Evolutionary conservation across 2,329 filamentous ascomycete genomes (phyloP).

Genomic region (Gnomoniopsis sp.): DNA sequence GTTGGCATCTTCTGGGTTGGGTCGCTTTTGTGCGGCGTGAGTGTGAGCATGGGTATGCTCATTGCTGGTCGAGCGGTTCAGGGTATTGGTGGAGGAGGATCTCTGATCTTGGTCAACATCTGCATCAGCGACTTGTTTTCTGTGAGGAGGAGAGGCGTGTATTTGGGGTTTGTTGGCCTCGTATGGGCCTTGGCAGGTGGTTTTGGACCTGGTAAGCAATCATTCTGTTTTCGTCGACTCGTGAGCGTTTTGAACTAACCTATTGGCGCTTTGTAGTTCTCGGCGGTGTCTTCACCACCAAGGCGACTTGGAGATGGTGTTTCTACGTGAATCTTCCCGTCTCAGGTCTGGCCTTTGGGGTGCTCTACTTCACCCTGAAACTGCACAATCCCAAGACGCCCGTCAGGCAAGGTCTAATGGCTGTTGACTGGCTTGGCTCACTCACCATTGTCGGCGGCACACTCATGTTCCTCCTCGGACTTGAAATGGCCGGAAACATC

Average conservation of each 20-base stretch:
- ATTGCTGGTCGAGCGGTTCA: slow-evolving; percentile 47
- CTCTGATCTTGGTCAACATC: slow-evolving; percentile 51
- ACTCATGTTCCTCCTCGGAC: slow-evolving; percentile 66
- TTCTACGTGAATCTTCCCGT: slow-evolving; percentile 44
- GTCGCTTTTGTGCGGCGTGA: slow-evolving; percentile 45
- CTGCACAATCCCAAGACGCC: slow-evolving; percentile 65
- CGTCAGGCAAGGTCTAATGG: slow-evolving; percentile 57
- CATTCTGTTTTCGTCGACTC: slow-evolving; percentile 29
- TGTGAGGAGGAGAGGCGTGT: slow-evolving; percentile 32
- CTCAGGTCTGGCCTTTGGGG: slow-evolving; percentile 52
- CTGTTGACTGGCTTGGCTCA: slow-evolving; percentile 59
- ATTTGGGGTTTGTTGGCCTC: slow-evolving; percentile 50
- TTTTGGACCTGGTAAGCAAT: slow-evolving; percentile 48
- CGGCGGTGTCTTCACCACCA: slow-evolving; percentile 63
- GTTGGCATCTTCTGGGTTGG: slow-evolving; percentile 50
- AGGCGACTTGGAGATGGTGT: slow-evolving; percentile 60
- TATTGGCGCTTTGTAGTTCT: slow-evolving; percentile 21
- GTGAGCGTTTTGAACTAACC: slow-evolving; percentile 1
- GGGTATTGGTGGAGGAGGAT: slow-evolving; percentile 49
- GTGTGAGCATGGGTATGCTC: slow-evolving; percentile 42
- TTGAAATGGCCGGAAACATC: slow-evolving; percentile 65
- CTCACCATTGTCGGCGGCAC: slow-evolving; percentile 60
- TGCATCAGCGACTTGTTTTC: slow-evolving; percentile 54
- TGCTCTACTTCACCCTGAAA: slow-evolving; percentile 61
- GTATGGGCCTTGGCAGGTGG: slow-evolving; percentile 65